Evolutionary conservation across 2,329 filamentous ascomycete species (phyloP).

Genomic region (Pleurostoma richardsiae): DNA sequence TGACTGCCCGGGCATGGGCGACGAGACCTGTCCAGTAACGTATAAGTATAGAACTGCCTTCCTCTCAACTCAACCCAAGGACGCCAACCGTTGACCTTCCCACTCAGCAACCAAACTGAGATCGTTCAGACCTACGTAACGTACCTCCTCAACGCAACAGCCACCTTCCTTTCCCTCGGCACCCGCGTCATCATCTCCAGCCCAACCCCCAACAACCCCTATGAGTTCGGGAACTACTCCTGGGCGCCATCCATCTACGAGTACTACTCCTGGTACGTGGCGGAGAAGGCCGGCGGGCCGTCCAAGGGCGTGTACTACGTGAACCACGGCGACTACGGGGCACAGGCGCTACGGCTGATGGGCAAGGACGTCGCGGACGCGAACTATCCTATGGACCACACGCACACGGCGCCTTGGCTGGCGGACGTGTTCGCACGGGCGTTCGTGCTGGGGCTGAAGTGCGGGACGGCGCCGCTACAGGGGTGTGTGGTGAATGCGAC

Average conservation of each 20-base stretch:
- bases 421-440: slow-evolving; percentile 8
- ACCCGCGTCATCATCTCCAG: slow-evolving; percentile 9
- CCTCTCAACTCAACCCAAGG: neutral
- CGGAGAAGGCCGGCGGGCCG: slow-evolving; percentile 6
- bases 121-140: slow-evolving; percentile 18
- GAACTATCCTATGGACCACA: slow-evolving; percentile 10
- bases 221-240: slow-evolving; percentile 2
- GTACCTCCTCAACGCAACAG: slow-evolving; percentile 10
- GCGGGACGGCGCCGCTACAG: slow-evolving; percentile 8
- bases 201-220: slow-evolving; percentile 8
- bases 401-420: slow-evolving; percentile 8
- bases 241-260: slow-evolving; percentile 7
- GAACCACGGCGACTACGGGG: slow-evolving; percentile 8
- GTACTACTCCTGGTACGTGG: slow-evolving; percentile 9
- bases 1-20: slow-evolving; percentile 8
- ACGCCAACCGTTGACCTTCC: neutral
- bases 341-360: slow-evolving; percentile 6
- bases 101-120: slow-evolving; percentile 12
- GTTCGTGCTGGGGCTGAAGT: slow-evolving; percentile 10
- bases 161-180: slow-evolving; percentile 8
- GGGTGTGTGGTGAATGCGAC: slow-evolving; percentile 9
- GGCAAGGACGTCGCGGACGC: slow-evolving; percentile 5
- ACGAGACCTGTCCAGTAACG: slow-evolving; percentile 7
- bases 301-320: slow-evolving; percentile 8
- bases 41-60: neutral